phyloP scores from a whole-genome alignment of 768 basidiomycete species.

The Pleurotus eryngii region DNA sequence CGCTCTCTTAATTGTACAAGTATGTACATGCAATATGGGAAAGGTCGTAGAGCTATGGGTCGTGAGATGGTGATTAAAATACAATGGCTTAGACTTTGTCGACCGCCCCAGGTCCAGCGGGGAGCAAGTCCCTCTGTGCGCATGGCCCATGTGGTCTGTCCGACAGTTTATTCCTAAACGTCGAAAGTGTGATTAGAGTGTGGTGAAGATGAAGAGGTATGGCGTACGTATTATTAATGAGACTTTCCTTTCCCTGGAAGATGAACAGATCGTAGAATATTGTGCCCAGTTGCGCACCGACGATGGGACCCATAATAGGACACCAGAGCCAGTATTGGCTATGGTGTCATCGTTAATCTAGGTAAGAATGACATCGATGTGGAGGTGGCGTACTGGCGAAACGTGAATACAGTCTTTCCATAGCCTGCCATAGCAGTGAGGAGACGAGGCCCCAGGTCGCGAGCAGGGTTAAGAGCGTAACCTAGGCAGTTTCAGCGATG shows the following conservation, averaged over 20 bases:
- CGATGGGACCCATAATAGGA: constrained; percentile 54
- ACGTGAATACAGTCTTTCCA: constrained; percentile 48
- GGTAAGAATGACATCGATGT: background rate
- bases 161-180: too few relatives aligned
- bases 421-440: constrained; percentile 75
- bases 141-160: too few relatives aligned
- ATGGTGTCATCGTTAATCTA: constrained; percentile 14
- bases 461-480: constrained; percentile 66
- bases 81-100: background rate
- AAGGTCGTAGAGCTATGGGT: too few relatives aligned
- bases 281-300: constrained; percentile 53
- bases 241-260: constrained; percentile 52
- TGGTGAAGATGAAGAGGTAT: background rate
- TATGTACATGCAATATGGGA: too few relatives aligned
- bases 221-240: constrained; percentile 52
- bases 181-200: background rate
- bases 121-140: too few relatives aligned
- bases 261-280: constrained; percentile 58
- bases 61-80: background rate
- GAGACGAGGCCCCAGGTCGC: constrained; percentile 68
- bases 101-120: background rate
- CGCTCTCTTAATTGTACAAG: too few relatives aligned
- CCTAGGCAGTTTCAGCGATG: constrained; percentile 24
- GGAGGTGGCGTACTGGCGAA: constrained; percentile 31
- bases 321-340: constrained; percentile 78